Conservation (phyloP, 352 stramenopile species). For the Globisporangium paroecandrum region DNA sequence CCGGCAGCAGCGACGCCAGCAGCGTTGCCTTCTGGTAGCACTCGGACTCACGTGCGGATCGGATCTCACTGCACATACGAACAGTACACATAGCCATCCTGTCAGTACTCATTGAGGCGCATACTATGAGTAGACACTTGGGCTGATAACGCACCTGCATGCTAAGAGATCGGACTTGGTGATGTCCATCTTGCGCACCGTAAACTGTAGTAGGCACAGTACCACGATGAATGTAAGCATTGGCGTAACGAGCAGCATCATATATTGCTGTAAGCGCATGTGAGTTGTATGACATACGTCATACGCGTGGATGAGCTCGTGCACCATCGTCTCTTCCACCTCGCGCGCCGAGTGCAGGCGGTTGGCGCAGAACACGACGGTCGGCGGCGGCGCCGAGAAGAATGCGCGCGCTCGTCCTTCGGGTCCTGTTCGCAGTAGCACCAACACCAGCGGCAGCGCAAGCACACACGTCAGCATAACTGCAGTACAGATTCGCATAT, state of each 20-base stretch:
- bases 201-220: conserved; percentile 42
- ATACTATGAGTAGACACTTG: neutral
- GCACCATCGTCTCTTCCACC: conserved; percentile 81
- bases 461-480: neutral
- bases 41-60: conserved; percentile 76
- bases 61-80: conserved; percentile 58
- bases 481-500: neutral
- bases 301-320: conserved; percentile 85
- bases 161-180: conserved; percentile 72
- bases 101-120: neutral
- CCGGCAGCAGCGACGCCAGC: conserved; percentile 49
- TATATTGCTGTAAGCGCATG: neutral
- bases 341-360: conserved; percentile 64
- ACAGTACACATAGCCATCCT: neutral
- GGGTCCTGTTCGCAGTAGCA: conserved; percentile 31
- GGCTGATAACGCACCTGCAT: conserved; percentile 46
- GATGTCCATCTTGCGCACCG: conserved; percentile 83
- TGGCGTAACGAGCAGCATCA: neutral
- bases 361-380: conserved; percentile 82
- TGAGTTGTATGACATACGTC: conserved; percentile 38
- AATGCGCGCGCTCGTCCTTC: conserved; percentile 76
- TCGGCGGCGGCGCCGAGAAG: conserved; percentile 78
- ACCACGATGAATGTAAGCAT: neutral
- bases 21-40: conserved; percentile 75
- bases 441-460: neutral